Conservation (phyloP, 257 asterid species). For the Osmanthus fragrans region DNA sequence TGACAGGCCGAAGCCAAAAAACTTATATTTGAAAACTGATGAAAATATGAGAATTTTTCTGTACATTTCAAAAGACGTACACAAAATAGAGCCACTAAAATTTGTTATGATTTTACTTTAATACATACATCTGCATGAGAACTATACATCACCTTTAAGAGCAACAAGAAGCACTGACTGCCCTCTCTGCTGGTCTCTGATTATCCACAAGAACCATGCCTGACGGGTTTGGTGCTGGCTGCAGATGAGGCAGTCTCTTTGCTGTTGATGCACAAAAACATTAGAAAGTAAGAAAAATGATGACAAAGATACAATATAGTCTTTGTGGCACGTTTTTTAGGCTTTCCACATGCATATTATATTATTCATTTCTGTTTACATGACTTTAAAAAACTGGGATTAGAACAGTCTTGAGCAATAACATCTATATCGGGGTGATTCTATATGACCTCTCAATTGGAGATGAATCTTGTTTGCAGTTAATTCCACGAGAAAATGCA, state of each 20-base stretch:
- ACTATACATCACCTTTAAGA: slow-evolving; percentile 28
- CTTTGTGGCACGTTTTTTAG: neutral
- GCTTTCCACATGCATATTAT: neutral
- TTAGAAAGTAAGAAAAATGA: neutral
- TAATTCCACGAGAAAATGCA: neutral
- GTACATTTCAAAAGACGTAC: neutral
- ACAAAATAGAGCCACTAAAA: neutral
- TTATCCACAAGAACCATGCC: slow-evolving; percentile 73
- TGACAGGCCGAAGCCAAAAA: neutral
- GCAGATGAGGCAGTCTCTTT: slow-evolving; percentile 75
- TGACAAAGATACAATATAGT: neutral
- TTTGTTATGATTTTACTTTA: slow-evolving; percentile 14
- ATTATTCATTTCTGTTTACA: neutral
- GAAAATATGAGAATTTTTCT: neutral
- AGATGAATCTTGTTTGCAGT: neutral
- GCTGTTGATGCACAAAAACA: slow-evolving; percentile 44
- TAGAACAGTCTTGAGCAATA: neutral
- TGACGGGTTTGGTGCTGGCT: slow-evolving; percentile 70
- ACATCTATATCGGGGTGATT: neutral
- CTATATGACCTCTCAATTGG: neutral
- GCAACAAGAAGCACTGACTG: slow-evolving; percentile 54
- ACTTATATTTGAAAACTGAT: neutral
- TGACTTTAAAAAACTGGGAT: neutral
- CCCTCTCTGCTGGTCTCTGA: slow-evolving; percentile 50
- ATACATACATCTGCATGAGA: slow-evolving; percentile 11